Evolutionary conservation across 1,284 basidiomycete genomes (phyloP).

Genomic region (Rhodotorula glutinis): DNA sequence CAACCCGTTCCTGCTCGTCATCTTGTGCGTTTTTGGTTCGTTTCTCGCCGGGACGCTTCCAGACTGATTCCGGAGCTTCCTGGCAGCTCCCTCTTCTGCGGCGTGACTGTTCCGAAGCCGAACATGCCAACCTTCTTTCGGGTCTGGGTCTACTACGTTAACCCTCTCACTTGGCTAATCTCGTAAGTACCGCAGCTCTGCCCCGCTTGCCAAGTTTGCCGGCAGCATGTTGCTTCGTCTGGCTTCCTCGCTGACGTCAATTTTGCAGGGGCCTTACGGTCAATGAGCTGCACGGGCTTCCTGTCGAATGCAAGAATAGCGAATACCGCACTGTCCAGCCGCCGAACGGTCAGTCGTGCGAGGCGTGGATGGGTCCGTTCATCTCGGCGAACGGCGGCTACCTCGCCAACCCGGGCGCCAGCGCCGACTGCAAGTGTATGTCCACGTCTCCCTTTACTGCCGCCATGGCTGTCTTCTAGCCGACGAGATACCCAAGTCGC

Average conservation of each 20-base stretch:
- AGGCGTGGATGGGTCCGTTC: conserved; percentile 41
- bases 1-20: conserved; percentile 64
- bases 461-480: conserved; percentile 15
- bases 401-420: conserved; percentile 67
- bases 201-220: background rate
- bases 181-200: conserved; percentile 3
- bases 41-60: background rate
- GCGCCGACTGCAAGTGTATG: conserved; percentile 59
- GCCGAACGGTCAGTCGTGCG: conserved; percentile 47
- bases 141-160: background rate
- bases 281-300: conserved; percentile 72
- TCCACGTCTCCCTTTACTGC: conserved; percentile 27
- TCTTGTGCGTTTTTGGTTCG: background rate
- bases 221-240: too few relatives aligned
- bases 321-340: conserved; percentile 48
- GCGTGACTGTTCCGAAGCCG: conserved; percentile 48
- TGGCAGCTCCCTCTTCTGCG: conserved; percentile 37
- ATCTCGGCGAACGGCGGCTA: conserved; percentile 61
- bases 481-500: background rate
- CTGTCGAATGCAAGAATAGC: conserved; percentile 52
- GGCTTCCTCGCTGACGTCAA: too few relatives aligned
- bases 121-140: conserved; percentile 51
- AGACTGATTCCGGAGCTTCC: background rate
- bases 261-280: conserved; percentile 60
- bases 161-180: conserved; percentile 47